Evolutionary conservation across 1,284 basidiomycete species (phyloP).

Genomic region (Pseudozyma pruni): DNA sequence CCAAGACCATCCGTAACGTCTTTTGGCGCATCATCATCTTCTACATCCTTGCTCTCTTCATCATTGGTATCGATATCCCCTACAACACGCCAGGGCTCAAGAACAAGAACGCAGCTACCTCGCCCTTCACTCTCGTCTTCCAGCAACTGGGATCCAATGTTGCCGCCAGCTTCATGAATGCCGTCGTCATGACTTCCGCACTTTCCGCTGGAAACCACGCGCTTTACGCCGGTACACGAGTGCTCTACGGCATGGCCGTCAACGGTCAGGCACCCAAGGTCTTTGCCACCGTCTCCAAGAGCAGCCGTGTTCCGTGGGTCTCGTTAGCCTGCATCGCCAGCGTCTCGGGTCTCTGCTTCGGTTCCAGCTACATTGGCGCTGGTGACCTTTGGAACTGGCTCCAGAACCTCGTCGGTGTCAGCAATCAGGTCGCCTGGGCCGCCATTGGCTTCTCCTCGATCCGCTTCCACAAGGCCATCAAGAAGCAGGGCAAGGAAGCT

Average conservation of each 20-base stretch:
- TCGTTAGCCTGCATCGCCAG: conserved; percentile 76
- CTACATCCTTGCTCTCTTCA: conserved; percentile 71
- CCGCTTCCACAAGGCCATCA: conserved; percentile 77
- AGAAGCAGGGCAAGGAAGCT: conserved; percentile 71
- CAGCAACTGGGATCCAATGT: conserved; percentile 68
- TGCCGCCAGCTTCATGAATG: conserved; percentile 75
- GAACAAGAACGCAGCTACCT: conserved; percentile 25
- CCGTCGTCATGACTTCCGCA: conserved; percentile 79
- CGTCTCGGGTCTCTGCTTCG: conserved; percentile 77
- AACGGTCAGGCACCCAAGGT: conserved; percentile 80
- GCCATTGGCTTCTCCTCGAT: conserved; percentile 80
- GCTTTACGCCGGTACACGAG: conserved; percentile 83
- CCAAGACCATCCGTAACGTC: conserved; percentile 70
- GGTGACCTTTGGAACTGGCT: conserved; percentile 73
- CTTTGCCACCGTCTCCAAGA: conserved; percentile 76
- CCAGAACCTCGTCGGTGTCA: conserved; percentile 76
- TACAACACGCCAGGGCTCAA: conserved; percentile 56
- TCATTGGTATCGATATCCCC: conserved; percentile 73
- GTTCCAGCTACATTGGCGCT: conserved; percentile 68
- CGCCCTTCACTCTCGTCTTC: conserved; percentile 67
- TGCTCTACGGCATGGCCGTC: conserved; percentile 76
- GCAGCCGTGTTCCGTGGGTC: conserved; percentile 78
- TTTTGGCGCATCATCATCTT: conserved; percentile 74
- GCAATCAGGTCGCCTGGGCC: conserved; percentile 83
- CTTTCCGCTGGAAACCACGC: conserved; percentile 86